Percentiles rank a stretch among this genome's conserved stretches.
These are phyloP conservation scores for Stromatinia cepivora DNA, from an alignment of 2,329 filamentous ascomycete species.

Conservation along the genomic window DNA sequence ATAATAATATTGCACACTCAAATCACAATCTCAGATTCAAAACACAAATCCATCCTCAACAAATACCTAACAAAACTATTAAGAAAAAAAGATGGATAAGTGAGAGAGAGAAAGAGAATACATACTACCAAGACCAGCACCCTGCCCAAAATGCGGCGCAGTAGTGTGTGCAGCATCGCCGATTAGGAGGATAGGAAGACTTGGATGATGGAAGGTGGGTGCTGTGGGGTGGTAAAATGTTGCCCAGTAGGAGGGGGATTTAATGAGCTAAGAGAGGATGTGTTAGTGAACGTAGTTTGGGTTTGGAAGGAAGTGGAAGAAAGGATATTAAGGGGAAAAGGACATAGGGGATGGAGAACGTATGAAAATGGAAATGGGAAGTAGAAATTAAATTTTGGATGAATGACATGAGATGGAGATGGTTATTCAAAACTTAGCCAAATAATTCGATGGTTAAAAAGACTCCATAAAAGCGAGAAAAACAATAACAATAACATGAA, in stretches of 20 bases:
- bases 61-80: not conserved
- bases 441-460: too few species aligned
- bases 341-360: not conserved
- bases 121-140: constrained; percentile 8
- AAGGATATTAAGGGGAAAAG: not conserved
- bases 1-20: too few species aligned
- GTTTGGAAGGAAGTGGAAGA: too few species aligned
- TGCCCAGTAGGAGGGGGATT: constrained; percentile 10
- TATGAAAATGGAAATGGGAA: not conserved
- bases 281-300: not conserved
- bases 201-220: not conserved
- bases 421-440: not conserved
- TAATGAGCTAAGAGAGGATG: not conserved
- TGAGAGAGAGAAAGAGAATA: too few species aligned
- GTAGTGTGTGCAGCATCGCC: constrained; percentile 9
- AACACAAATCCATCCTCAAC: not conserved
- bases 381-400: too few species aligned
- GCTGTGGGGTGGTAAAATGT: constrained; percentile 1
- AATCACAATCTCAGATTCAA: too few species aligned
- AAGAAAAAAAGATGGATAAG: rapidly evolving
- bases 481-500: not conserved
- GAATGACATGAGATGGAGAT: not conserved
- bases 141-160: constrained; percentile 11
- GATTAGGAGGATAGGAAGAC: not conserved
- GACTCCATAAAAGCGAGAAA: too few species aligned